phyloP scores from a whole-genome alignment of 805 yeast species.

The Wickerhamomyces alni region DNA sequence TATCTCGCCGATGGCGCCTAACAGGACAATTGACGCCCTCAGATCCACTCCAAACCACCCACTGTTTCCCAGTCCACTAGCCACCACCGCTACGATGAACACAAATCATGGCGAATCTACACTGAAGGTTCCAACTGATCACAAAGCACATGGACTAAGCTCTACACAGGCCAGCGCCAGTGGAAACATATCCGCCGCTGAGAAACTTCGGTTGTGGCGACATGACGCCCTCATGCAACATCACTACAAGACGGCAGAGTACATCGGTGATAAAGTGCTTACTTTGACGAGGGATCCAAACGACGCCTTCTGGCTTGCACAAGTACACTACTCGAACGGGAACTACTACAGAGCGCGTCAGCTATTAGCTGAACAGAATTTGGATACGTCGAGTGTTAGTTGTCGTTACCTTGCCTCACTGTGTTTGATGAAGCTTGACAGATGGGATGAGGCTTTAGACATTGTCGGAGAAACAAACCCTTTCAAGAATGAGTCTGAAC shows the following conservation, averaged over 20 bases:
- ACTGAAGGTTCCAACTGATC: neutral
- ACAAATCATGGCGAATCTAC: neutral
- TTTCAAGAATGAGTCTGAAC: slow-evolving; percentile 36
- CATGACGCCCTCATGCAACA: slow-evolving; percentile 92
- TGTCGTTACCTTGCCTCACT: slow-evolving; percentile 79
- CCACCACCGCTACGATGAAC: slow-evolving; percentile 23
- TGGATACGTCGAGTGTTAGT: slow-evolving; percentile 50
- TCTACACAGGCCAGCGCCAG: neutral
- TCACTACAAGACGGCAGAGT: slow-evolving; percentile 84
- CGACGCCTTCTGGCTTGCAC: slow-evolving; percentile 96
- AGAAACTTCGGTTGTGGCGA: slow-evolving; percentile 82
- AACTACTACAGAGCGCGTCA: slow-evolving; percentile 75
- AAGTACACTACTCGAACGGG: slow-evolving; percentile 73
- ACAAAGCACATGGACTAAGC: neutral
- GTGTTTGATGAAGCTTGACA: slow-evolving; percentile 63
- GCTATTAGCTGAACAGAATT: slow-evolving; percentile 52
- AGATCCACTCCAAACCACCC: slow-evolving; percentile 45
- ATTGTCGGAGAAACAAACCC: slow-evolving; percentile 81
- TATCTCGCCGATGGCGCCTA: slow-evolving; percentile 57
- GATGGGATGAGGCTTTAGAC: slow-evolving; percentile 86
- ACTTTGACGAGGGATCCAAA: slow-evolving; percentile 80
- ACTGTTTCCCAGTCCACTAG: slow-evolving; percentile 25
- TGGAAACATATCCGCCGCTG: slow-evolving; percentile 56
- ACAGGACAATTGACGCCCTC: slow-evolving; percentile 29
- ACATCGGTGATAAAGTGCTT: slow-evolving; percentile 84